Base-by-base conservation (phyloP, 2,329 filamentous ascomycete genomes). In the Tolypocladium album region DNA sequence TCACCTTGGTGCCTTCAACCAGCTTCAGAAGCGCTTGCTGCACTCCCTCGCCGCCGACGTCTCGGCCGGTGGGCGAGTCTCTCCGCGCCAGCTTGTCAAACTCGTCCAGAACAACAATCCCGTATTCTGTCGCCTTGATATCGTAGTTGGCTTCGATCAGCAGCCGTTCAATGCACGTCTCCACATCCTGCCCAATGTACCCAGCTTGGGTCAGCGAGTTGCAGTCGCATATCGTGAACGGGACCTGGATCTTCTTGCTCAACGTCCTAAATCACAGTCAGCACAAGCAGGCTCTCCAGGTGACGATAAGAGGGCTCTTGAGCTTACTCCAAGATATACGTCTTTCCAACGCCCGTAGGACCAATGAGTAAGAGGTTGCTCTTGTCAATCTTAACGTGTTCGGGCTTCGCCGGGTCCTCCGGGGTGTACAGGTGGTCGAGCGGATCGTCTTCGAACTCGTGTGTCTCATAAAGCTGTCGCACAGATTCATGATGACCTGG, bases 151-250 rank as follows among this genome's bases (percentile, higher is more conserved):
- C 87, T 61, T 95, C 92, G 59, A 95, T 89, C 12, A 99, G 80
- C 34, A 99, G 80, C 53, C 94, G 83, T 69, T 97, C 91, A 47
- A 99, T 91, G 67, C 93, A 97, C 0, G 90, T 88, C 71, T 99
- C 94, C n/a, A 93, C 93, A 70, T 99, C 94, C 70, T 97, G 93
- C 38, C 94, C 94, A 66, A 99, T 97, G 68, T 99, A 99, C 34
- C 94, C 93, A 5, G 93, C 93, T 75, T 97, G 93, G 0, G 93
- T 97, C 64, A 97, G 92, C 7, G 92, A 90, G 57, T 94, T 97
- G 73, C 93, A 97, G 74, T 97, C 93, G 62, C 90, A 93, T 74
- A 96, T 96, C 63, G 90, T 92, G 69, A 97, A 96, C 0, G 94
- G 94, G 0, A 97, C 92, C 62, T 94, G 93, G n/a, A 99, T 83